phyloP scores from a whole-genome alignment of 2,329 filamentous ascomycete genomes.

The Colletotrichum cereale region DNA sequence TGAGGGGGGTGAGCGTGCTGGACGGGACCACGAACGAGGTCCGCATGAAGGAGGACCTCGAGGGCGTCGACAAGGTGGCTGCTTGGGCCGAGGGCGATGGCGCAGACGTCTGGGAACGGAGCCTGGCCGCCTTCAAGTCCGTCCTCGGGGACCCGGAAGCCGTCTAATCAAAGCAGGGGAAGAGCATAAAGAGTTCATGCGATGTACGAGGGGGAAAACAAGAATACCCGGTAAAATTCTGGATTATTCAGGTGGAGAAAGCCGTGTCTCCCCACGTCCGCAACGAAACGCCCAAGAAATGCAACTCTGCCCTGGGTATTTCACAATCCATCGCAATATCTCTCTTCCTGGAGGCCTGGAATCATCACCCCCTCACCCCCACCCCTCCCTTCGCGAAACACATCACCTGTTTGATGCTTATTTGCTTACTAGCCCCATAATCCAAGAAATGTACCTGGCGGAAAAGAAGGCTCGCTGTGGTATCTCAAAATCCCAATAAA shows the following conservation, averaged over 20 bases:
- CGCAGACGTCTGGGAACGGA: constrained; percentile 60
- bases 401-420: background rate
- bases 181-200: background rate
- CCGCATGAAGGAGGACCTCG: constrained; percentile 65
- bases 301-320: constrained; percentile 37
- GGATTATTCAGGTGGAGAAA: constrained; percentile 14
- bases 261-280: background rate
- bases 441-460: background rate
- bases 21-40: constrained; percentile 60
- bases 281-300: constrained; percentile 32
- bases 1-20: constrained; percentile 57
- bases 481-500: constrained; percentile 33
- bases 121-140: constrained; percentile 62
- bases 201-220: background rate
- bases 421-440: background rate
- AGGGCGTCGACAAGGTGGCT: constrained; percentile 56
- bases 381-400: background rate
- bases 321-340: background rate
- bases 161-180: constrained; percentile 18
- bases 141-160: constrained; percentile 19
- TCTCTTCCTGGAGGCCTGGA: background rate
- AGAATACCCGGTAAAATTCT: constrained; percentile 13
- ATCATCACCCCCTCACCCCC: background rate
- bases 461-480: constrained; percentile 34
- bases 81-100: constrained; percentile 59